phyloP scores from a whole-genome alignment of 441 rosid genomes.

The Pelargonium hybrid region DNA sequence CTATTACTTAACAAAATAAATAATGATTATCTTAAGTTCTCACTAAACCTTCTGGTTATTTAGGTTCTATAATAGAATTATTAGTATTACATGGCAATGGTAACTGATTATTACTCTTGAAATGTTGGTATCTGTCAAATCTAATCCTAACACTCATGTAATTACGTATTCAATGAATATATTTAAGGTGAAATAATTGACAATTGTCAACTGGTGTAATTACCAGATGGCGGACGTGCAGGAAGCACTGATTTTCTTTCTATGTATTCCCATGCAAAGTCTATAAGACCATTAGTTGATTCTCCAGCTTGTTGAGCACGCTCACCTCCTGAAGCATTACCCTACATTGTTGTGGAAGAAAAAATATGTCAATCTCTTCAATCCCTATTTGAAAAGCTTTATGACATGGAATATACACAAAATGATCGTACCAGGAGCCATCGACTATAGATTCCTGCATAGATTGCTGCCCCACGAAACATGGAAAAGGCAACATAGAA shows the following conservation, averaged over 20 bases:
- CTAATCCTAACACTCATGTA: background rate
- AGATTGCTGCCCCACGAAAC: slow-evolving; percentile 81
- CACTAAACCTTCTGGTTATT: background rate
- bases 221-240: slow-evolving; percentile 63
- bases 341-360: slow-evolving; percentile 35
- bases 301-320: slow-evolving; percentile 55
- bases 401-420: background rate
- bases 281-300: slow-evolving; percentile 51
- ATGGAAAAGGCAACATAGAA: slow-evolving; percentile 74
- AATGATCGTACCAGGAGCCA: slow-evolving; percentile 65
- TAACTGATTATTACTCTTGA: background rate
- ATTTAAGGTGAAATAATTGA: background rate
- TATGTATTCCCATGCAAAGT: slow-evolving; percentile 50
- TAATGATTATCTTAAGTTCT: too few species aligned
- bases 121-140: background rate
- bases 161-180: background rate
- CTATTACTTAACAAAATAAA: too few species aligned
- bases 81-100: background rate
- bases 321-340: slow-evolving; percentile 90
- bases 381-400: slow-evolving; percentile 7
- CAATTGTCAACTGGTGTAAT: background rate
- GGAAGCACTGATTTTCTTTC: slow-evolving; percentile 54
- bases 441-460: slow-evolving; percentile 64
- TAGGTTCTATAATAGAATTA: background rate
- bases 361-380: slow-evolving; percentile 13